A percentile compares a stretch with the other conserved stretches of the same genome.
These are phyloP conservation scores for Lasiosphaeria miniovina DNA, from an alignment of 495 filamentous ascomycete species.

Conservation along the genomic window DNA sequence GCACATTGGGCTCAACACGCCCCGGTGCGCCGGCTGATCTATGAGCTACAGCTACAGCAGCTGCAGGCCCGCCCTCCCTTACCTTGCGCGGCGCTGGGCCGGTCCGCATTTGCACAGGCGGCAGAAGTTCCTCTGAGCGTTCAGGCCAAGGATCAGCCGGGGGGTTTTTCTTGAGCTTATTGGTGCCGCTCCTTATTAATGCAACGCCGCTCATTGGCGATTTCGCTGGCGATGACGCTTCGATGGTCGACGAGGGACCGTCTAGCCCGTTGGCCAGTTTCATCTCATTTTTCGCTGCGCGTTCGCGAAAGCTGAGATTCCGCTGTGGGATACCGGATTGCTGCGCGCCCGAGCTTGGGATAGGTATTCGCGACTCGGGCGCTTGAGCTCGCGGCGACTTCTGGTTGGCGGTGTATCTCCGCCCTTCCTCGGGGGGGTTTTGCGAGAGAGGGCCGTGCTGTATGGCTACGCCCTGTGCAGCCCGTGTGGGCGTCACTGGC, in stretches of 20 bases:
- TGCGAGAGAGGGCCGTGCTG: conserved; percentile 34
- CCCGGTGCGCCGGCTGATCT: not conserved
- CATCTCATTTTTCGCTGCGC: conserved; percentile 39
- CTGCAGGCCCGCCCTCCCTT: conserved; percentile 1
- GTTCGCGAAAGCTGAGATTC: conserved; percentile 51
- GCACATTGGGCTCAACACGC: not conserved
- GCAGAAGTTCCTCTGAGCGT: conserved; percentile 25
- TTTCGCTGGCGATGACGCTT: conserved; percentile 22
- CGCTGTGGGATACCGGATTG: conserved; percentile 39
- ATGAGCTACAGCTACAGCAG: not conserved
- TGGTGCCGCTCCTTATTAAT: conserved; percentile 40
- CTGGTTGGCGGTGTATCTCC: conserved; percentile 23
- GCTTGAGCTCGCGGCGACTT: conserved; percentile 28
- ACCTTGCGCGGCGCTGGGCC: not conserved
- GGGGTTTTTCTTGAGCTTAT: conserved; percentile 48
- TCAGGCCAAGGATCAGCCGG: conserved; percentile 39
- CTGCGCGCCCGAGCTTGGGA: conserved; percentile 14
- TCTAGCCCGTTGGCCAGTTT: conserved; percentile 28
- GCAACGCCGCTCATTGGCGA: conserved; percentile 27
- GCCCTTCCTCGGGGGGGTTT: conserved; percentile 35
- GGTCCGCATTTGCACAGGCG: conserved; percentile 2
- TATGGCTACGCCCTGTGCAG: conserved; percentile 6
- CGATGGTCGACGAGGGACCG: conserved; percentile 14
- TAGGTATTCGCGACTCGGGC: conserved; percentile 29
- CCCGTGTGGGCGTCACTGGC: conserved; percentile 23